Evolutionary conservation across 441 rosid genomes (phyloP), one percentile per base, ranked within the genome.

Genomic region (Pelargonium fulgidum): DNA sequence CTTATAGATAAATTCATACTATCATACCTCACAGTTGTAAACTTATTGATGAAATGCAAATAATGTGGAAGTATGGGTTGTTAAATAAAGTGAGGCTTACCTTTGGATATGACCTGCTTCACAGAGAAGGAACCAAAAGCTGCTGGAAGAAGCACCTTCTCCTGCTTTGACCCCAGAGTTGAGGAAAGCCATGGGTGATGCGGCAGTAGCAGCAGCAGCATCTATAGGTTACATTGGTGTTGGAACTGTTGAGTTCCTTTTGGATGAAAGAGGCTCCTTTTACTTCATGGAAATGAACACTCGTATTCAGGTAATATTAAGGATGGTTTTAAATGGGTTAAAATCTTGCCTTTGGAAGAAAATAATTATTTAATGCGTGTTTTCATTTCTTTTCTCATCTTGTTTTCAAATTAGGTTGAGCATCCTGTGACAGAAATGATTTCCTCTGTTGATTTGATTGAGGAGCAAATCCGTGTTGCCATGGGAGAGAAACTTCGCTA

Each of bases 201-300:
- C 98, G 70, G 98, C 98, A 62, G 97, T 91, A 70, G 87, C 94
- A 47, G 98, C 98, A 13, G 98, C 97, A 72, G 97, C 97, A 71
- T 93, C 96, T 42, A 93, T 93, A 72, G 97, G 98, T 7, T 93
- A 93, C 73, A 86, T 93, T 70, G 98, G 98, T 72, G 98, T 93
- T 62, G 98, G 98, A 69, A 93, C 98, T 4, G 85, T 93, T n/a
- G 98, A 93, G 75, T 93, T 93, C 77, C 98, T 93, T 81, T 81
- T 93, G 85, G 98, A 93, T 72, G 97, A 93, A 77, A 89, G 98
- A 78, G 97, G 98, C 66, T 85, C 88, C 72, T 93, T 93, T 84
- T 93, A 89, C 81, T 93, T 93, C 84, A 93, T 93, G 98, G 98
- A 93, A 91, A 93, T 93, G 98, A 91, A 93, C 79, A 91, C 98